Evolutionary conservation across 129 eudicot species (phyloP).

Genomic region (Ambrosia artemisiifolia): DNA sequence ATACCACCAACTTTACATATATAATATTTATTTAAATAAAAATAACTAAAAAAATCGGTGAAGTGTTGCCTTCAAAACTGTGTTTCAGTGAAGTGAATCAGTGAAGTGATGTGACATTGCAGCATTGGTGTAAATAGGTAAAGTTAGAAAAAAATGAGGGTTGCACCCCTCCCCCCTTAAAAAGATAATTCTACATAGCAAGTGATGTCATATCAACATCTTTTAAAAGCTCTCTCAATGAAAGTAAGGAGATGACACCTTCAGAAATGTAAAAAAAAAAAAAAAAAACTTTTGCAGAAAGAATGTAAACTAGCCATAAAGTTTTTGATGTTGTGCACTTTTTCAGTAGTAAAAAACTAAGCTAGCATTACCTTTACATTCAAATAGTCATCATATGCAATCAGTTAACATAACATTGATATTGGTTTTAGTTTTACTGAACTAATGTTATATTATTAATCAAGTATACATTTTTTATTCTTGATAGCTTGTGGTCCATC

Average conservation of each 20-base stretch:
- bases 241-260: constrained; percentile 26
- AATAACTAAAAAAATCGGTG: too few species aligned
- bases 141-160: too few species aligned
- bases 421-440: neutral
- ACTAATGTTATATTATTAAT: neutral
- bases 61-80: too few species aligned
- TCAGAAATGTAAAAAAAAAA: constrained; percentile 23
- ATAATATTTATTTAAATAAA: too few species aligned
- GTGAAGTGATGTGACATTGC: too few species aligned
- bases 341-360: constrained; percentile 9
- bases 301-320: constrained; percentile 28
- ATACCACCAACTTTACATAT: too few species aligned
- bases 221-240: constrained; percentile 2
- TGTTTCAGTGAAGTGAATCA: too few species aligned
- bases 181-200: neutral
- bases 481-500: constrained; percentile 5
- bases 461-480: neutral
- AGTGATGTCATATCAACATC: constrained; percentile 23
- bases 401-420: neutral
- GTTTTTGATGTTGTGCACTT: constrained; percentile 9
- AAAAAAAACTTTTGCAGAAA: constrained; percentile 36
- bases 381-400: neutral
- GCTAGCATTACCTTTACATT: neutral
- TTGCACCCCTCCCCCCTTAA: too few species aligned
- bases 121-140: too few species aligned